Evolutionary conservation across 768 basidiomycete species (phyloP), one percentile per base, ranked within the genome.

Genomic region (Kwoniella sp.): DNA sequence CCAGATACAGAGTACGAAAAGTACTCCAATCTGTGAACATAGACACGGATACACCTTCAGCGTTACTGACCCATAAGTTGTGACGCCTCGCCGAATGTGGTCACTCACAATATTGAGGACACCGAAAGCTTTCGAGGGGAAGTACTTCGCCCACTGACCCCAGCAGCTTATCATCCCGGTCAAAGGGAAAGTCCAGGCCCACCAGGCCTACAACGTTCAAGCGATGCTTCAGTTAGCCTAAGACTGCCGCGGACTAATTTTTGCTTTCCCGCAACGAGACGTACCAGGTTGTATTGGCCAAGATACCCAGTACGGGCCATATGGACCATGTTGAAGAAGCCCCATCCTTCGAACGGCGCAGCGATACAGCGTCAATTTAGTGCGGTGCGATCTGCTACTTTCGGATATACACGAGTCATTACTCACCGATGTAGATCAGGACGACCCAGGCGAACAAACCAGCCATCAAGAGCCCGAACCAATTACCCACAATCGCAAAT

Each of bases 51-150:
- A 37, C 7, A 37, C 34, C 7, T 37, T 37, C 34, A 37, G 34
- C 34, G 48, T 50, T 5, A 20, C 5, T 50, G 52, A 8, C 52
- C 17, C 26, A n/a, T n/a, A 54, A 11, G 9, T 25, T 1, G 15
- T 26, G 22, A 22, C 15, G 25, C 4, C 20, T n/a, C 17, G 26
- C 7, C 17, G 53, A 11, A 1, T 54, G 12, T 25, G 23, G 1
- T 2, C 13, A 45, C 55, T 57, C 25, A 57, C 55, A 12, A 57
- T 20, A 20, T 57, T 57, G 20, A 37, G 38, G 2, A 57, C 37
- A 5, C 55, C 55, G 22, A 57, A 57, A 45, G 55, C 55, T 28
- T 57, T 57, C 13, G 55, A 57, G 41, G 55, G 55, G 37, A 57
- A 57, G 26, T 25, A 38, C 25, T 41, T 26, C n/a, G 55, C 55